A percentile compares a stretch with the other conserved stretches of the same genome.
phyloP scores from a whole-genome alignment of 2,329 filamentous ascomycete genomes.

The Ambrosiella xylebori region DNA sequence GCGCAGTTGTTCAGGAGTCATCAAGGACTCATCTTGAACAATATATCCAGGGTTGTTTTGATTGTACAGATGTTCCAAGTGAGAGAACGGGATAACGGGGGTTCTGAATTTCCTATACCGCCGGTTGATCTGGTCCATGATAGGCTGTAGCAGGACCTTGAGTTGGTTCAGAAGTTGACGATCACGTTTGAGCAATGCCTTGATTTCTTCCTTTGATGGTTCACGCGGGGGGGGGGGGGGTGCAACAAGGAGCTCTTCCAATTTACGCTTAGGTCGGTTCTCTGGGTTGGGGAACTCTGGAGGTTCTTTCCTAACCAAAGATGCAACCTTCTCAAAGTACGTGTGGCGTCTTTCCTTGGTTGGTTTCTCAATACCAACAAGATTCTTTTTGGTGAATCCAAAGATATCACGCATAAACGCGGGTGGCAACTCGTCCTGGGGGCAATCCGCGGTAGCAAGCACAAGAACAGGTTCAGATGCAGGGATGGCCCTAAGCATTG shows the following conservation, averaged over 20 bases:
- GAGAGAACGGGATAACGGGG: constrained; percentile 54
- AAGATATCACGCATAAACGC: constrained; percentile 64
- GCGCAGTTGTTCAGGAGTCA: constrained; percentile 42
- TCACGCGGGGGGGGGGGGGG: constrained; percentile 51
- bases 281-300: constrained; percentile 73
- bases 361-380: constrained; percentile 52
- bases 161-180: constrained; percentile 68
- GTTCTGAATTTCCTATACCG: constrained; percentile 80
- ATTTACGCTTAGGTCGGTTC: constrained; percentile 68
- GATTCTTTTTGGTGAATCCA: constrained; percentile 66
- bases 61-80: constrained; percentile 67
- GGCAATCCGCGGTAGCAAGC: constrained; percentile 64
- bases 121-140: constrained; percentile 91
- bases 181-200: constrained; percentile 65
- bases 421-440: constrained; percentile 40
- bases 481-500: constrained; percentile 65
- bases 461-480: constrained; percentile 81
- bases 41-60: constrained; percentile 62
- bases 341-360: constrained; percentile 46
- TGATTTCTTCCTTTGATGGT: constrained; percentile 62
- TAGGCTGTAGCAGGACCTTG: constrained; percentile 77
- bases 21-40: constrained; percentile 32
- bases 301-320: constrained; percentile 64
- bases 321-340: constrained; percentile 61
- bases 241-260: constrained; percentile 61